Evolutionary conservation across 148 eudicot genomes (phyloP), one percentile per base, ranked within the genome.

Genomic region (Bassia scoparia): DNA sequence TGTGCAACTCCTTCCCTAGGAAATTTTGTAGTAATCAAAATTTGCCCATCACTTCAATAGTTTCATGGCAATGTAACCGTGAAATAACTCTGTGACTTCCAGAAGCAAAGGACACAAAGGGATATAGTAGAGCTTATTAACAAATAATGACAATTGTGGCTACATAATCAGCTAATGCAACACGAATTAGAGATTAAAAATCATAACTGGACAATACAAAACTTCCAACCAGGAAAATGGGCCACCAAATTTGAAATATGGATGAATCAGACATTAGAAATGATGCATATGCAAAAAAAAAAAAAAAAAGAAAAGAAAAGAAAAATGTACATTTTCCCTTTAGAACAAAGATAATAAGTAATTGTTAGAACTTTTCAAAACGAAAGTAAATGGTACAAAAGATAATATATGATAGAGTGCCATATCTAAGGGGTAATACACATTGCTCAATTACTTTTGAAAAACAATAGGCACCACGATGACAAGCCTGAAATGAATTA

Each of bases 401-500:
- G 7, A 50, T 17, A 17, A 16, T 46, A 46, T 46, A 46, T 12
- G 17, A 50, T 50, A 14, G 13, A 7, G 29, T 9, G 58, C 44
- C 41, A 7, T 56, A 56, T 56, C 16, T 21, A 33, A 74, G 7
- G 15, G 49, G 56, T 48, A 49, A 52, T 68, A 59, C 61, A 54
- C n/a, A n/a, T n/a, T n/a, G n/a, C n/a, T n/a, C 70, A 61, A 71
- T 58, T 49, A 76, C 53, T 24, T 11, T 64, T 8, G 52, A 77
- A 27, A 16, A 44, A 77, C 56, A 74, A 61, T 21, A 68, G 68
- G 31, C 69, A 50, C 43, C 34, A 75, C 59, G 30, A n/a, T 33
- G 52, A 21, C 54, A 72, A 74, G 43, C 65, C 53, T 55, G 31
- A 11, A 66, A 66, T 18, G 65, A 61, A 59, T 43, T 33, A 30